Percentiles rank a stretch among this genome's conserved stretches.
Evolutionary conservation across 192 early-diverging fungal genomes (phyloP).

Genomic region (Backusella morwellensis): DNA sequence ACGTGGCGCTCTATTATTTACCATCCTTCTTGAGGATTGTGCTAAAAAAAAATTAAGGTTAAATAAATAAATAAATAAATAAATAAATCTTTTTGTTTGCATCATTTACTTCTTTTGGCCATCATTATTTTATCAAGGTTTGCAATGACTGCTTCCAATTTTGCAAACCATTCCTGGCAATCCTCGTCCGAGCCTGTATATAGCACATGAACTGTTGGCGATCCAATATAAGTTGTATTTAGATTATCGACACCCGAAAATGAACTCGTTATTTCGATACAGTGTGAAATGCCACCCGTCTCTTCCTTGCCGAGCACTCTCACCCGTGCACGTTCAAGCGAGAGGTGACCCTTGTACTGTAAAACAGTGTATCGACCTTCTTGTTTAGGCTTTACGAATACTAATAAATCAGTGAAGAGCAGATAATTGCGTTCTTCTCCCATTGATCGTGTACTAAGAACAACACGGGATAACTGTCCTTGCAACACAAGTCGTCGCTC

Average conservation of each 20-base stretch:
- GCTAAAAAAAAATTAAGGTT: neutral
- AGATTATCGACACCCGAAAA: constrained; percentile 18
- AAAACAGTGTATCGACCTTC: constrained; percentile 15
- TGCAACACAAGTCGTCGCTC: constrained; percentile 21
- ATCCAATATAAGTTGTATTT: constrained; percentile 14
- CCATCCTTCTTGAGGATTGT: neutral
- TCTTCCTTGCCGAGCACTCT: constrained; percentile 5
- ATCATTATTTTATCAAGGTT: constrained; percentile 8
- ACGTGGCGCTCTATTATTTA: neutral
- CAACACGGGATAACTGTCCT: constrained; percentile 25
- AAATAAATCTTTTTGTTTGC: neutral
- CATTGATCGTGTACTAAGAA: constrained; percentile 6
- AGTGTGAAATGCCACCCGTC: constrained; percentile 2
- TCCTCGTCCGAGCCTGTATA: constrained; percentile 13
- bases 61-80: neutral
- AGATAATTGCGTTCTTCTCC: constrained; percentile 21
- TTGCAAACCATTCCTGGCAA: constrained; percentile 24
- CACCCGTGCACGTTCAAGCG: constrained; percentile 13
- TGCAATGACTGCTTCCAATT: constrained; percentile 15
- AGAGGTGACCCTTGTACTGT: constrained; percentile 29
- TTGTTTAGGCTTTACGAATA: constrained; percentile 21
- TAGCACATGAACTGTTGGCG: constrained; percentile 12
- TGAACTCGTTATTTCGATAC: constrained; percentile 20
- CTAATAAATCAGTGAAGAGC: constrained; percentile 22
- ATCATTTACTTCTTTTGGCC: neutral